phyloP scores from a whole-genome alignment of 257 asterid species.

The Solanum gracilifrons region DNA sequence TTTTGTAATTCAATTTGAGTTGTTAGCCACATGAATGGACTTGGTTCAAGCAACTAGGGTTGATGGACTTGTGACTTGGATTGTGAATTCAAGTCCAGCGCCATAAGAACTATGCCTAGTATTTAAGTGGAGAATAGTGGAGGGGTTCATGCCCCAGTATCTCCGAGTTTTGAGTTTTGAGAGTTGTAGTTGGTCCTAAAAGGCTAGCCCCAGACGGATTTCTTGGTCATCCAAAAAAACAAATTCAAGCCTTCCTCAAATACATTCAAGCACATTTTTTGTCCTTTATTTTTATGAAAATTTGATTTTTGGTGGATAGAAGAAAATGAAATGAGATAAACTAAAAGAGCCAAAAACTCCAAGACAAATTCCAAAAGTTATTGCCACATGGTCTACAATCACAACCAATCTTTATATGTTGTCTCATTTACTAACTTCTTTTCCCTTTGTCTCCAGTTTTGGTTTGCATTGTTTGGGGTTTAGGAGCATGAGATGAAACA shows the following conservation, averaged over 20 bases:
- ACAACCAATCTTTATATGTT: not conserved
- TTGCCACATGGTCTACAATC: slow-evolving; percentile 14
- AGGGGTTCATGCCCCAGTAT: not conserved
- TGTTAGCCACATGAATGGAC: not conserved
- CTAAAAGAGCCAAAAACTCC: slow-evolving; percentile 22
- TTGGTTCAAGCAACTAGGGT: not conserved
- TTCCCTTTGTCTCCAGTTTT: not conserved
- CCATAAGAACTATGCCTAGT: not conserved
- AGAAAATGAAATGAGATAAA: not conserved
- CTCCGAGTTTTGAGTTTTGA: not conserved
- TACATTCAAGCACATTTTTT: not conserved
- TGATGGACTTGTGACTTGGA: not conserved
- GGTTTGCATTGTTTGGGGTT: not conserved
- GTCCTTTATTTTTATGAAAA: not conserved
- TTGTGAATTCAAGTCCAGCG: not conserved
- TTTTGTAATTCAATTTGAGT: not conserved
- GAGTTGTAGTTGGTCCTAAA: not conserved
- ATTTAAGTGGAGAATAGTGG: not conserved
- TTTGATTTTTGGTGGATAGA: not conserved
- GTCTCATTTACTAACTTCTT: slow-evolving; percentile 5
- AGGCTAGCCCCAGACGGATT: not conserved
- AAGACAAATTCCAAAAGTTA: slow-evolving; percentile 14
- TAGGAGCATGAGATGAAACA: not conserved
- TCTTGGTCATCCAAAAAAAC: not conserved
- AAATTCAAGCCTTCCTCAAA: not conserved